Percentiles rank a stretch among this genome's conserved stretches.
These are phyloP conservation scores for Amphicarpaea edgeworthii DNA, from an alignment of 306 rosid genomes.

Conservation along the genomic window DNA sequence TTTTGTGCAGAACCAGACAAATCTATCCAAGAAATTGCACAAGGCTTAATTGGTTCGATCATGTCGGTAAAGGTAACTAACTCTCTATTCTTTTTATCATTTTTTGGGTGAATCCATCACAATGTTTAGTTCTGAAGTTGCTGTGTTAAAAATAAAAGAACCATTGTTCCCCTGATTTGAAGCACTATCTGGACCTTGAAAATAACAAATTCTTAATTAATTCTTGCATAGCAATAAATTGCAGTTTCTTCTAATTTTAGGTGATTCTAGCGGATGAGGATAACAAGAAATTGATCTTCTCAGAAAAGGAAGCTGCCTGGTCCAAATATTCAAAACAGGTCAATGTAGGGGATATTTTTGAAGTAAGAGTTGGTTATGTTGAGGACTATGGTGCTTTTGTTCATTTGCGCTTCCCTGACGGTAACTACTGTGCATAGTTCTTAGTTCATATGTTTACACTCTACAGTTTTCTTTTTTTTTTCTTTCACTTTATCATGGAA, in stretches of 20 bases:
- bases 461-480: background rate
- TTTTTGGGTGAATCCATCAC: constrained; percentile 1
- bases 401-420: constrained; percentile 83
- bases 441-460: background rate
- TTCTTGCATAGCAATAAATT: constrained; percentile 41
- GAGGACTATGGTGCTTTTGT: constrained; percentile 93
- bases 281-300: constrained; percentile 67
- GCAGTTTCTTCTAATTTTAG: constrained; percentile 59
- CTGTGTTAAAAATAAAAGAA: constrained; percentile 2
- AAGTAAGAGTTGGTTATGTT: constrained; percentile 73
- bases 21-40: constrained; percentile 74
- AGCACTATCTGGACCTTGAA: constrained; percentile 36
- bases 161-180: constrained; percentile 9
- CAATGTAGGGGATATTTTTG: constrained; percentile 75
- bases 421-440: constrained; percentile 52
- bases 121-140: constrained; percentile 17
- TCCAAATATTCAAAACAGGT: constrained; percentile 69
- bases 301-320: constrained; percentile 93
- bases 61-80: constrained; percentile 76
- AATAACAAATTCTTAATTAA: background rate
- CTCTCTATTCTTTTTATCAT: constrained; percentile 31
- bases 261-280: constrained; percentile 86
- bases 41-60: constrained; percentile 60
- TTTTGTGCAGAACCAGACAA: constrained; percentile 68
- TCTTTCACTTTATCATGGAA: constrained; percentile 35